A percentile compares a stretch with the other conserved stretches of the same genome.
phyloP scores from a whole-genome alignment of 1,284 basidiomycete genomes.

The Limonomyces culmigenus region DNA sequence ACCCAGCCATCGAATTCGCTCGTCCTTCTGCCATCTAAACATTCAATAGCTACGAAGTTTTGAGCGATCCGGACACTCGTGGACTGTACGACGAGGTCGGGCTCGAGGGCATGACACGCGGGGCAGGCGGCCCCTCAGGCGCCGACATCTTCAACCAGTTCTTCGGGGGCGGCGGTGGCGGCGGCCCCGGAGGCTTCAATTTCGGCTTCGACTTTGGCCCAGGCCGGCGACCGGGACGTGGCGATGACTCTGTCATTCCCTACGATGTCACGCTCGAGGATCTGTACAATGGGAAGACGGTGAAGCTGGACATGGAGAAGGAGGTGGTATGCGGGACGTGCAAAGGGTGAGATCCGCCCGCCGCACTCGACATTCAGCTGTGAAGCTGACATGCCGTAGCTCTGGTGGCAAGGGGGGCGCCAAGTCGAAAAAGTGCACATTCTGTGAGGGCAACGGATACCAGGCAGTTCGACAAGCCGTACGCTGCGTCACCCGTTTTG shows the following conservation, averaged over 20 bases:
- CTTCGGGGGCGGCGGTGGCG: slow-evolving; percentile 31
- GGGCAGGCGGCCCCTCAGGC: slow-evolving; percentile 29
- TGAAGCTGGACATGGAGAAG: slow-evolving; percentile 83
- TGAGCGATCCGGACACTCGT: slow-evolving; percentile 64
- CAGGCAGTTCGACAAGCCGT: slow-evolving; percentile 34
- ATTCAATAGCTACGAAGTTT: slow-evolving; percentile 62
- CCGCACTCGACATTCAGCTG: too few relatives aligned
- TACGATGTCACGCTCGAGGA: slow-evolving; percentile 87
- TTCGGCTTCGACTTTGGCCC: slow-evolving; percentile 44
- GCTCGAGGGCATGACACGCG: slow-evolving; percentile 44
- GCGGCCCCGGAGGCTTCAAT: slow-evolving; percentile 21
- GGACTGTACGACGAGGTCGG: slow-evolving; percentile 74
- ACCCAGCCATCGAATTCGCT: slow-evolving; percentile 3
- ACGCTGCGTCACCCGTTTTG: too few relatives aligned
- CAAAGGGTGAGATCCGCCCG: slow-evolving; percentile 58
- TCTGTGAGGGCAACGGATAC: slow-evolving; percentile 76
- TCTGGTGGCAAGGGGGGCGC: slow-evolving; percentile 69
- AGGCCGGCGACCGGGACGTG: slow-evolving; percentile 24
- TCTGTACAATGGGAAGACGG: slow-evolving; percentile 80
- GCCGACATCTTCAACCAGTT: slow-evolving; percentile 68
- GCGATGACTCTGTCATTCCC: slow-evolving; percentile 61
- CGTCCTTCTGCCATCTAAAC: slow-evolving; percentile 13
- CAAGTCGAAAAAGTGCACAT: slow-evolving; percentile 66
- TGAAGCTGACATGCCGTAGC: slow-evolving; percentile 30
- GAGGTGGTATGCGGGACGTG: slow-evolving; percentile 69